Percentiles rank a stretch among this genome's conserved stretches.
Conservation (phyloP, 495 filamentous ascomycete genomes). For the Alectoria sarmentosa region DNA sequence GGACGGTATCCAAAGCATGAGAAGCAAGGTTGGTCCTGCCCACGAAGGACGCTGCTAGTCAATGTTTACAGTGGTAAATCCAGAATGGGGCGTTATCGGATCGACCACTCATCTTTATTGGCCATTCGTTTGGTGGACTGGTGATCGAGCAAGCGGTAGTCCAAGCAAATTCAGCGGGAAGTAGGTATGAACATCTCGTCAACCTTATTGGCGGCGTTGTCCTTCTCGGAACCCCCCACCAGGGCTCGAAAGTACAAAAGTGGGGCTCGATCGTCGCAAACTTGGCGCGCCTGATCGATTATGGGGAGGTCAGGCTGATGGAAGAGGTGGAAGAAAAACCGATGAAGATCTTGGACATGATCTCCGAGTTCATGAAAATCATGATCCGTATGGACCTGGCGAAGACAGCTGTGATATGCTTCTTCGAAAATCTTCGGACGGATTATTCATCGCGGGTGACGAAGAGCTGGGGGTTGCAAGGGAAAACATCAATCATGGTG, state of each 20-base stretch:
- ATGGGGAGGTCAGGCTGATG: neutral
- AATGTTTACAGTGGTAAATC: neutral
- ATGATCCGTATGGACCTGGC: neutral
- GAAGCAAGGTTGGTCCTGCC: neutral
- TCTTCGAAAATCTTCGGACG: neutral
- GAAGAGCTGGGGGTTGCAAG: neutral
- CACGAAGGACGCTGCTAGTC: neutral
- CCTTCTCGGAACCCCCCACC: conserved; percentile 3
- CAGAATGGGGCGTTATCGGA: neutral
- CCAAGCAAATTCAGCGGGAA: neutral
- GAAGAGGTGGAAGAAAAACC: neutral
- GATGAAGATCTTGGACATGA: neutral
- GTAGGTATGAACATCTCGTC: neutral
- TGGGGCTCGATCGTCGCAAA: neutral
- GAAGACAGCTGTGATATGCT: neutral
- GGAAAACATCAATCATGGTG: neutral
- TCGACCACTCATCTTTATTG: conserved; percentile 1
- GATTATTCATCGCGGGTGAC: neutral
- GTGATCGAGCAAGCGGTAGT: conserved; percentile 1
- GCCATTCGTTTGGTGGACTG: conserved; percentile 4
- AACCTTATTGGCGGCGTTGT: neutral
- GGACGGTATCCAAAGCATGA: neutral
- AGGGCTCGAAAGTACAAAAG: neutral
- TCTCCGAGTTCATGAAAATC: neutral
- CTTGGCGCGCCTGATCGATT: neutral